Conservation (phyloP, 2,329 filamentous ascomycete species). For the Alternaria atra region DNA sequence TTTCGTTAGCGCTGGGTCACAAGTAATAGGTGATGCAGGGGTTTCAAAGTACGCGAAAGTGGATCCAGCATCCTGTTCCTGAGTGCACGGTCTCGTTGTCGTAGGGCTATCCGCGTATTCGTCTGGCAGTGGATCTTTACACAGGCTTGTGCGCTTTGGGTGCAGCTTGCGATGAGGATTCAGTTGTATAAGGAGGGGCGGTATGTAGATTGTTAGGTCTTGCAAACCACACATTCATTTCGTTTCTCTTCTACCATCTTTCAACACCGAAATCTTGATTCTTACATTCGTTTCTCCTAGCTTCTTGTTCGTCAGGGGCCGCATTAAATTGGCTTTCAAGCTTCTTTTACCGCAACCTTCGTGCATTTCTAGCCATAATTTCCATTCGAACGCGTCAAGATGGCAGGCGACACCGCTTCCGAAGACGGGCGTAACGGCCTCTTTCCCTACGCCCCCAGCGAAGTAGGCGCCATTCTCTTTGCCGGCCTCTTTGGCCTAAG, state of each 20-base stretch:
- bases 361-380: too few species aligned
- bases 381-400: too few species aligned
- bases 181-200: neutral
- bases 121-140: neutral
- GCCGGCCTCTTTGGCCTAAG: constrained; percentile 27
- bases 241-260: neutral
- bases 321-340: too few species aligned
- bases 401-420: too few species aligned
- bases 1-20: neutral
- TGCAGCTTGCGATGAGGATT: neutral
- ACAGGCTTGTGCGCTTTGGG: constrained; percentile 1
- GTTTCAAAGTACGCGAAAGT: constrained; percentile 4
- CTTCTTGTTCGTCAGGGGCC: too few species aligned
- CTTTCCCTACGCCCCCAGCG: constrained; percentile 29
- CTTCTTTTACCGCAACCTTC: too few species aligned
- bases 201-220: neutral
- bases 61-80: constrained; percentile 1
- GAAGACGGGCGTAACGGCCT: too few species aligned
- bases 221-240: neutral
- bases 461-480: constrained; percentile 18
- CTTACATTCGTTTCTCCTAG: too few species aligned
- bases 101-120: constrained; percentile 1
- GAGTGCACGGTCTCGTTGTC: neutral
- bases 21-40: neutral
- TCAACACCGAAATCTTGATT: neutral